Conservation (phyloP, 2,329 filamentous ascomycete genomes). For the Sporothrix schenckii region DNA sequence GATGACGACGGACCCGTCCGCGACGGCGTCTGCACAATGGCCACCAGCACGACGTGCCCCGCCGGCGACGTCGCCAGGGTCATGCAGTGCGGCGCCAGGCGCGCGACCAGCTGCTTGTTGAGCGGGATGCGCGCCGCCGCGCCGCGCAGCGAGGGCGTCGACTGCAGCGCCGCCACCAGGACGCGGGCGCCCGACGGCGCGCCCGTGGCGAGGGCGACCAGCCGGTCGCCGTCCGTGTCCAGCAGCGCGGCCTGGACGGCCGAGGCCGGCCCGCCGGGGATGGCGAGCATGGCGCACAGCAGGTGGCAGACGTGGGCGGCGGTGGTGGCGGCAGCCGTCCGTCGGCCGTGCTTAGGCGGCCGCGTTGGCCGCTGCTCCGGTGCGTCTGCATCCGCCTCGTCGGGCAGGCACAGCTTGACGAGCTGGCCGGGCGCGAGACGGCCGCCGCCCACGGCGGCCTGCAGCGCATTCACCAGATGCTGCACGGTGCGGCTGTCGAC, state of each 20-base stretch:
- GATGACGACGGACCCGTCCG: conserved; percentile 37
- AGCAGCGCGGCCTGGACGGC: conserved; percentile 75
- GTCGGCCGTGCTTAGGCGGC: conserved; percentile 39
- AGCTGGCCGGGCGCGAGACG: conserved; percentile 49
- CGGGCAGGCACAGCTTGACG: conserved; percentile 54
- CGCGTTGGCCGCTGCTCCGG: conserved; percentile 33
- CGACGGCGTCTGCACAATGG: conserved; percentile 55
- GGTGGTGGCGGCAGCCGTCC: conserved; percentile 51
- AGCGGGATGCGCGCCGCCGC: conserved; percentile 42
- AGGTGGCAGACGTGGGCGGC: conserved; percentile 77
- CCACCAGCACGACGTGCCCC: conserved; percentile 56
- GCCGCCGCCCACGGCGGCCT: conserved; percentile 41
- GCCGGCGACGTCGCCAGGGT: conserved; percentile 55
- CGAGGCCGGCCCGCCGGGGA: conserved; percentile 68
- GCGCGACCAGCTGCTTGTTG: conserved; percentile 58
- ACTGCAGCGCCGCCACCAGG: conserved; percentile 54
- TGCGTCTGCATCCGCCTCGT: conserved; percentile 38
- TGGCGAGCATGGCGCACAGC: conserved; percentile 74
- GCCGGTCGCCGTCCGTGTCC: conserved; percentile 57
- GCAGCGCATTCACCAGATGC: conserved; percentile 55
- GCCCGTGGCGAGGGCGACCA: conserved; percentile 65
- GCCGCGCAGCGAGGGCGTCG: conserved; percentile 47
- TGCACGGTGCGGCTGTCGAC: conserved; percentile 51
- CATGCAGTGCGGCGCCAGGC: conserved; percentile 50
- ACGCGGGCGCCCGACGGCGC: conserved; percentile 55